phyloP scores from a whole-genome alignment of 768 basidiomycete species.

The Mycena maculata region DNA sequence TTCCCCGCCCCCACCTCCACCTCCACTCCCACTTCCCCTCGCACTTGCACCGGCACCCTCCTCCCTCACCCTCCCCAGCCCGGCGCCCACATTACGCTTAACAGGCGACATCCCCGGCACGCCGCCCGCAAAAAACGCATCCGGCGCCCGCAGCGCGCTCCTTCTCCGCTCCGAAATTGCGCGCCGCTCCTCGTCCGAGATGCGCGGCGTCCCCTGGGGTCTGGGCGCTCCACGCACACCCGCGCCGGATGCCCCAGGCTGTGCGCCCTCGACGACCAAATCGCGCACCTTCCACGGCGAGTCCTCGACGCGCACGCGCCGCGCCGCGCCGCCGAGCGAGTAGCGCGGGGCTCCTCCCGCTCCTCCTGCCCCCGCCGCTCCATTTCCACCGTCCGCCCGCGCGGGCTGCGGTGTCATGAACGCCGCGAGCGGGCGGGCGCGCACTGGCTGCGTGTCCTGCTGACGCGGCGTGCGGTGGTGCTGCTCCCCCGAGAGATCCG shows the following conservation, averaged over 20 bases:
- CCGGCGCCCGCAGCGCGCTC: slow-evolving; percentile 34
- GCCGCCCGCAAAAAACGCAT: slow-evolving; percentile 24
- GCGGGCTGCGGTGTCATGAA: slow-evolving; percentile 34
- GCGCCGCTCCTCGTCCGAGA: slow-evolving; percentile 29
- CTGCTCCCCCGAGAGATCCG: slow-evolving; percentile 15
- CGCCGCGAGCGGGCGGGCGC: slow-evolving; percentile 17
- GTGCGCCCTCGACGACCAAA: slow-evolving; percentile 42
- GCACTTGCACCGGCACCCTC: background rate
- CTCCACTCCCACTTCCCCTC: slow-evolving; percentile 20
- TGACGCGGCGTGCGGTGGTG: background rate
- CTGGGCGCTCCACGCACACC: slow-evolving; percentile 45
- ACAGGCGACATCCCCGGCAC: slow-evolving; percentile 31
- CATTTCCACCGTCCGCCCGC: background rate
- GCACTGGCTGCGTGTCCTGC: background rate
- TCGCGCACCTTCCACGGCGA: slow-evolving; percentile 39
- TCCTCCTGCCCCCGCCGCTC: background rate
- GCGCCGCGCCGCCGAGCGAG: slow-evolving; percentile 30
- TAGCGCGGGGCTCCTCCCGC: slow-evolving; percentile 14
- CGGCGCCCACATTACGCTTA: slow-evolving; percentile 22
- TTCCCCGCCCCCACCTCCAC: slow-evolving; percentile 44
- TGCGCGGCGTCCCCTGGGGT: slow-evolving; percentile 41
- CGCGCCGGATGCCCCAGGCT: slow-evolving; percentile 52
- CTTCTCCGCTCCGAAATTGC: slow-evolving; percentile 42
- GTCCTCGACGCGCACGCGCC: slow-evolving; percentile 28
- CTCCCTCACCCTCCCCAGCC: slow-evolving; percentile 13